Evolutionary conservation across 352 stramenopile genomes (phyloP), one percentile per base, ranked within the genome.

Genomic region (Thraustochytrium sp.): DNA sequence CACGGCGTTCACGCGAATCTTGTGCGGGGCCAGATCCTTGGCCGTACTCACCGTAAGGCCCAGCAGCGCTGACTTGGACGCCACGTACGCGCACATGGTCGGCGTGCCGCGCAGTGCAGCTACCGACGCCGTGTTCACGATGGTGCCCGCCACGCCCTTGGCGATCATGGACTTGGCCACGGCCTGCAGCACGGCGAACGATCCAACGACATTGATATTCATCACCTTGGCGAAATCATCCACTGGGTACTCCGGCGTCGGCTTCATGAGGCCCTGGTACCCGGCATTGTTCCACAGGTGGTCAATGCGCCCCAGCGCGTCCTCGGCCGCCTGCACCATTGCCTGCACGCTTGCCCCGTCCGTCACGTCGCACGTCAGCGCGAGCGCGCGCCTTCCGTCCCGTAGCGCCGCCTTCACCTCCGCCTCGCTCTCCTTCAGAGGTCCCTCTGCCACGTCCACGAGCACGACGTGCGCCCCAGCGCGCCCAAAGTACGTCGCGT

Each of bases 221-320:
- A 93, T 92, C 2, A 93, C 90, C 31, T 64, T 36, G 11, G 85
- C 75, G 87, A 93, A 93, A 86, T 93, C 90, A 8, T 46, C 26
- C 21, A 85, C 72, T 13, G 49, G 62, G 55, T 93, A 93, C 59
- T 92, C 87, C 29, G 92, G 85, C 11, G 89, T 91, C 11, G 89
- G 89, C 46, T 87, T 89, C 34, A 93, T 92, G 46, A 91, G 82
- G 36, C 90, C 90, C 86, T 93, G 90, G 85, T 93, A 93, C 1
- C 90, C 90, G n/a, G 90, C 90, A 85, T 93, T 93, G 76, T 93
- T 93, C 90, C 90, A 93, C 2, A 92, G 74, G 64, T 91, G 86
- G 73, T 93, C 84, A 29, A 92, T 91, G 34, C 48, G 23, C 34
- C 84, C 86, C 46, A 92, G 89, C 74, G 86, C 64, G 34, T 85